Evolutionary conservation across 75 land plant species (phyloP).

Genomic region (Ceratopteris richardii): DNA sequence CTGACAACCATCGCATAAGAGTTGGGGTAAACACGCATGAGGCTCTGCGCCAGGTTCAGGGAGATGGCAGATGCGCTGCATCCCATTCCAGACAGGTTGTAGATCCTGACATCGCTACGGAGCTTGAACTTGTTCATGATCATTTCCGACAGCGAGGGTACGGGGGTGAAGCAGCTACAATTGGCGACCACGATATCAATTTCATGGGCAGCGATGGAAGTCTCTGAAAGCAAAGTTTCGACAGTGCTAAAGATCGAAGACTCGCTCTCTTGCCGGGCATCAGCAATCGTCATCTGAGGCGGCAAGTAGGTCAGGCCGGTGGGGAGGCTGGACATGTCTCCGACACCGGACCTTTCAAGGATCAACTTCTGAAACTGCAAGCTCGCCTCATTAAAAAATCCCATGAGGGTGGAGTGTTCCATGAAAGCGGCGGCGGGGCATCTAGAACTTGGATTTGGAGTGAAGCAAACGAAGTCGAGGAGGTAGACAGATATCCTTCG

Average conservation of each 20-base stretch:
- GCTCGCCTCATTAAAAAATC: too few species aligned
- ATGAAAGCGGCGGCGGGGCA: too few species aligned
- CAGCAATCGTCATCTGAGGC: background rate
- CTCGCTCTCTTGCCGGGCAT: background rate
- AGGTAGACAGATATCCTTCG: too few species aligned
- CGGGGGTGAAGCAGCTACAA: conserved; percentile 37
- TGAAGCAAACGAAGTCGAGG: too few species aligned
- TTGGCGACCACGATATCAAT: conserved; percentile 50
- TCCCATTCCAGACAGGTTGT: conserved; percentile 59
- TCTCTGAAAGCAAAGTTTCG: background rate
- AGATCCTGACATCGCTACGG: conserved; percentile 36
- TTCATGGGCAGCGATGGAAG: conserved; percentile 27
- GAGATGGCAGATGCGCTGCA: conserved; percentile 48
- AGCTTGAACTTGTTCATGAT: conserved; percentile 41
- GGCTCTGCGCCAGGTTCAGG: conserved; percentile 24
- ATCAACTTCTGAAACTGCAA: too few species aligned
- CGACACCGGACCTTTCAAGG: too few species aligned
- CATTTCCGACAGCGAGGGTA: conserved; percentile 42
- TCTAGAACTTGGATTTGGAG: too few species aligned
- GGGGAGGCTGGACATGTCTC: too few species aligned
- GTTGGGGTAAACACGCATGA: conserved; percentile 16
- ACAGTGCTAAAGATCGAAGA: background rate
- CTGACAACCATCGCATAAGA: conserved; percentile 6
- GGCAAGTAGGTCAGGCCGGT: background rate
- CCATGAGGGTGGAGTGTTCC: too few species aligned